phyloP scores from a whole-genome alignment of 345 rosid genomes.

The Limnanthes douglasii region DNA sequence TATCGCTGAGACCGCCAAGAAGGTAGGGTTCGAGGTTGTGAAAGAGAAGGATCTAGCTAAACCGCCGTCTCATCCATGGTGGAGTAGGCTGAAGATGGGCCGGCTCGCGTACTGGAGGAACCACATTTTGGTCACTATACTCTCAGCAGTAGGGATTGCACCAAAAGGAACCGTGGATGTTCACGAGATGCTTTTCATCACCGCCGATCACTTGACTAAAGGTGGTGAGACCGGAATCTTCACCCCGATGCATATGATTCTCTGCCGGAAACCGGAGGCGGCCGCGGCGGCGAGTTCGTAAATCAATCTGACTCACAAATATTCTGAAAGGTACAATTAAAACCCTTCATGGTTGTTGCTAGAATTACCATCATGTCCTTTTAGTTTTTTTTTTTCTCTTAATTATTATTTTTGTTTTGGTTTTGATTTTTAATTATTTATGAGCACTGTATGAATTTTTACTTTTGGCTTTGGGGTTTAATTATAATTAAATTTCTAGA shows the following conservation, averaged over 20 bases:
- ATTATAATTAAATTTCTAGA: background rate
- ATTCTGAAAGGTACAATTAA: background rate
- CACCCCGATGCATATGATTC: constrained; percentile 91
- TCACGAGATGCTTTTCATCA: constrained; percentile 79
- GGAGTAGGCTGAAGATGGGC: constrained; percentile 83
- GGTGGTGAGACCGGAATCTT: constrained; percentile 91
- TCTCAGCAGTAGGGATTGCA: constrained; percentile 59
- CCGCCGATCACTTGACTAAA: constrained; percentile 64
- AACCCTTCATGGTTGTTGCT: background rate
- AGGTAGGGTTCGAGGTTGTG: constrained; percentile 75
- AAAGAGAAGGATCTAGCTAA: constrained; percentile 70
- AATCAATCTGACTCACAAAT: too few relatives aligned
- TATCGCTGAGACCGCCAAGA: constrained; percentile 47
- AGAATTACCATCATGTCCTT: constrained; percentile 3
- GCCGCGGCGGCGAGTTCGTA: constrained; percentile 11
- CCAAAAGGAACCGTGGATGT: constrained; percentile 95
- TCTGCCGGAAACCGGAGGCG: constrained; percentile 62
- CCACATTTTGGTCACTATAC: constrained; percentile 59
- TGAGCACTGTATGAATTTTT: background rate
- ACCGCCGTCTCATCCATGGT: constrained; percentile 85
- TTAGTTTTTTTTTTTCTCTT: constrained; percentile 3
- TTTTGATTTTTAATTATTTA: constrained; percentile 9
- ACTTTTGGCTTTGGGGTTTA: too few relatives aligned
- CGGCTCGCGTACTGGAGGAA: constrained; percentile 90
- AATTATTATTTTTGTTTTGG: background rate